Evolutionary conservation across 305 asterid genomes (phyloP), one percentile per base, ranked within the genome.

Genomic region (Fraxinus ornus): DNA sequence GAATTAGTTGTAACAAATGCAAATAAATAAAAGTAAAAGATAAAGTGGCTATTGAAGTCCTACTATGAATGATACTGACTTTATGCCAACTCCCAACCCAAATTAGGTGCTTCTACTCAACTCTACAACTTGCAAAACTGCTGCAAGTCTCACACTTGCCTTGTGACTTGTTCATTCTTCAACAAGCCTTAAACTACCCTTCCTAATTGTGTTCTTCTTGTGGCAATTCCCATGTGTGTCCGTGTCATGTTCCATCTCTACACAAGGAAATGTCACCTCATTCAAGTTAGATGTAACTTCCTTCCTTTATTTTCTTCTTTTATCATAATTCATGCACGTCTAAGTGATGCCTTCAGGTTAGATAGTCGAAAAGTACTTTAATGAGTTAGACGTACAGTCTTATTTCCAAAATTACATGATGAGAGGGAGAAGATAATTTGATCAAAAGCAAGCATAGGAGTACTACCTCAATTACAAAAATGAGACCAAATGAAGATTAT

Each of bases 1-100:
- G 75, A 70, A 70, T 70, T 70, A 70, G 75, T 70, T 70, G 75
- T 70, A 28, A 70, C 41, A 35, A 70, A 70, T 70, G 22, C 19
- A 68, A 68, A 26, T 28, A 68, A 68, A 28, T 68, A 68, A 68
- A 66, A 68, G 39, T 39, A 70, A 70, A 70, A 70, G 75, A 13
- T 70, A 70, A 30, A 70, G 41, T 70, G 75, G 37, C 13, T 13
- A 68, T 68, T 68, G 37, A 70, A 70, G 75, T 70, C 41, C 22
- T 13, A 70, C 7, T 30, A 13, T 70, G 75, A 15, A 70, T 30
- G 75, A 70, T 70, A 70, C 41, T 5, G 75, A 70, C 75, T 70
- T 70, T 70, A 70, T 70, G 75, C 75, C 75, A 70, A 70, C 75
- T 70, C 41, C 75, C 75, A 28, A 70, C 75, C 13, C 75, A 70